Base-by-base conservation (phyloP, 176 grass and related monocot genomes). In the Carex scoparia region DNA sequence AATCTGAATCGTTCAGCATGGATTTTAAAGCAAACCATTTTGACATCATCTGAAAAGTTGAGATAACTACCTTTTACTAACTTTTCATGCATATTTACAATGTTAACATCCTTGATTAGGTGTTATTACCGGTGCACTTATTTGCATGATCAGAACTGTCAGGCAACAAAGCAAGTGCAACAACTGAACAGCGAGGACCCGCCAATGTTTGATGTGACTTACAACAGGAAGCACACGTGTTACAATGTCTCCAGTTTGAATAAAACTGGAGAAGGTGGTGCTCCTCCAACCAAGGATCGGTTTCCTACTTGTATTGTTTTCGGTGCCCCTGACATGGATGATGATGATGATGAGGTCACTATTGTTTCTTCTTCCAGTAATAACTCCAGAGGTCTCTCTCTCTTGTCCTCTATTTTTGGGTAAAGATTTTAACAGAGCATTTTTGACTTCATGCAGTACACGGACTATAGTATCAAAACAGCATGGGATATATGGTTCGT, bases 41-140 rank as follows among this genome's bases (percentile, higher is more conserved):
- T 35, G 33, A 35, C 33, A 35, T 35, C 33, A 35, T 2, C 33
- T 35, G 33, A 35, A 35, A 2, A 35, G 33, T 35, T 35, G 33
- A 35, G 33, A 35, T 35, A 69, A 42, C 67, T 40, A 40, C 16
- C 15, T 4, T 6, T 59, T 35, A 56, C 53, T 80, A 23, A 44
- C 2, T 55, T 82, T 40, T 65, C 42, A 27, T 44, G 0, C 7
- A 37, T 37, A 72, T 54, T 37, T 28, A 60, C 33, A 48, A 62
- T 64, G 23, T 12, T 82, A 11, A 7, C 4, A 37, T 28, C 16
- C 38, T 48, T 83, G 37, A 67, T 5, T 31, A 85, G 84, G 69
- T 74, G 84, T 55, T 85, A 85, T 64, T 85, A 74, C 54, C 84
- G 84, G 19, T 85, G 84, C 84, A 85, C 84, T 13, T 85, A 85